Evolutionary conservation across 805 yeast genomes (phyloP).

Genomic region (Kodamaea laetipori): DNA sequence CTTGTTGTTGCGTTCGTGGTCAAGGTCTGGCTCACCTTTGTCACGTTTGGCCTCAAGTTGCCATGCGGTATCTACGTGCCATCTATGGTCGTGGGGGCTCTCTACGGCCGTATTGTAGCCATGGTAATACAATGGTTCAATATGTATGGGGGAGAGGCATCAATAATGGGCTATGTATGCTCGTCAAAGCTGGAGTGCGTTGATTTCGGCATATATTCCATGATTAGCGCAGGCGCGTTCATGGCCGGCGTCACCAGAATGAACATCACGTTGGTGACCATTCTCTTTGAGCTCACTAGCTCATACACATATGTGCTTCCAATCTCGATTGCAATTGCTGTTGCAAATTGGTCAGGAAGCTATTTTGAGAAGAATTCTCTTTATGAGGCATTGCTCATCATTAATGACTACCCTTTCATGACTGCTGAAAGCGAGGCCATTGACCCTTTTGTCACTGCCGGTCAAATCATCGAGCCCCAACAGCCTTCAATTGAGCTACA

Average conservation of each 20-base stretch:
- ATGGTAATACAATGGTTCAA: conserved; percentile 44
- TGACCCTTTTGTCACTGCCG: conserved; percentile 30
- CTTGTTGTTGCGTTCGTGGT: conserved; percentile 45
- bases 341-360: conserved; percentile 59
- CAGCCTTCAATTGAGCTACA: background rate
- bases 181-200: conserved; percentile 28
- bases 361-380: conserved; percentile 52
- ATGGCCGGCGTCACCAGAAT: conserved; percentile 60
- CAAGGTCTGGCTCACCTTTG: conserved; percentile 48
- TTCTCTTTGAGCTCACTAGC: conserved; percentile 56
- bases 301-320: conserved; percentile 59
- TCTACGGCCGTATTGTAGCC: conserved; percentile 56
- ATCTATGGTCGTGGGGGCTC: conserved; percentile 63
- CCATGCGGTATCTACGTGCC: conserved; percentile 68
- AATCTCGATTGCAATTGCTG: conserved; percentile 55
- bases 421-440: conserved; percentile 42
- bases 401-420: conserved; percentile 56
- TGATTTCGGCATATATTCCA: conserved; percentile 53
- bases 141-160: conserved; percentile 12
- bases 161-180: conserved; percentile 19
- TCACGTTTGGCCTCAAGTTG: conserved; percentile 58
- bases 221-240: conserved; percentile 58
- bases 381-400: conserved; percentile 49
- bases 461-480: conserved; percentile 29
- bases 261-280: conserved; percentile 55